phyloP scores from a whole-genome alignment of 345 rosid genomes.

The Aquilaria yunnanensis region DNA sequence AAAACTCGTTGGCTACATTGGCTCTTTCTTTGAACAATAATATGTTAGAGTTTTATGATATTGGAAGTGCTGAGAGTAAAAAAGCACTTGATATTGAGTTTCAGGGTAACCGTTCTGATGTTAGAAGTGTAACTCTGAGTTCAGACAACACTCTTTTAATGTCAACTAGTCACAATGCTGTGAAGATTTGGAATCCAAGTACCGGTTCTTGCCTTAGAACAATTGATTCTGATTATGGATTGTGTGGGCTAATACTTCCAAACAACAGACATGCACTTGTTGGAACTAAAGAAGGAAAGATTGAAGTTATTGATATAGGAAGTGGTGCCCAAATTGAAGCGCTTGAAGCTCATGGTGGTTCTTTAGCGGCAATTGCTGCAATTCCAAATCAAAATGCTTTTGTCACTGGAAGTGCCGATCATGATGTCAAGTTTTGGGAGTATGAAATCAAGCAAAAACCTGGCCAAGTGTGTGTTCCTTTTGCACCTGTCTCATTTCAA shows the following conservation, averaged over 20 bases:
- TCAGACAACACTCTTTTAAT: conserved; percentile 78
- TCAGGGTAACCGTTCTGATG: conserved; percentile 90
- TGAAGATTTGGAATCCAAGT: conserved; percentile 94
- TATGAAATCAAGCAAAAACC: conserved; percentile 58
- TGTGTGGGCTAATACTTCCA: conserved; percentile 88
- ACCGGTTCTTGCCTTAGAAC: conserved; percentile 93
- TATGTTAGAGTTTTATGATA: conserved; percentile 68
- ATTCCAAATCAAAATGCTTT: conserved; percentile 79
- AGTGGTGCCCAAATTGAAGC: conserved; percentile 69
- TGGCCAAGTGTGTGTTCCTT: conserved; percentile 52
- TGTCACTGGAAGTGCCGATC: conserved; percentile 95
- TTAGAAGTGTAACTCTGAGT: conserved; percentile 88
- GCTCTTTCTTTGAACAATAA: conserved; percentile 92
- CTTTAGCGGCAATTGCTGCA: conserved; percentile 60
- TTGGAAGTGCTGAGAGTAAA: conserved; percentile 41
- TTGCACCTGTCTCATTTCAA: conserved; percentile 4
- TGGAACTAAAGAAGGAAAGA: conserved; percentile 85
- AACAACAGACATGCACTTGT: conserved; percentile 74
- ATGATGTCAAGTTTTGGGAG: conserved; percentile 91
- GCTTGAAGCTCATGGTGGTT: conserved; percentile 87
- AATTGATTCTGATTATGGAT: conserved; percentile 84
- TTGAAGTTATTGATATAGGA: conserved; percentile 83
- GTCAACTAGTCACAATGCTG: conserved; percentile 95
- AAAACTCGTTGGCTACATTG: conserved; percentile 55
- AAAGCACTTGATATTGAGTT: conserved; percentile 72